phyloP scores from a whole-genome alignment of 495 filamentous ascomycete genomes.

The Lasiosphaeria miniovina region DNA sequence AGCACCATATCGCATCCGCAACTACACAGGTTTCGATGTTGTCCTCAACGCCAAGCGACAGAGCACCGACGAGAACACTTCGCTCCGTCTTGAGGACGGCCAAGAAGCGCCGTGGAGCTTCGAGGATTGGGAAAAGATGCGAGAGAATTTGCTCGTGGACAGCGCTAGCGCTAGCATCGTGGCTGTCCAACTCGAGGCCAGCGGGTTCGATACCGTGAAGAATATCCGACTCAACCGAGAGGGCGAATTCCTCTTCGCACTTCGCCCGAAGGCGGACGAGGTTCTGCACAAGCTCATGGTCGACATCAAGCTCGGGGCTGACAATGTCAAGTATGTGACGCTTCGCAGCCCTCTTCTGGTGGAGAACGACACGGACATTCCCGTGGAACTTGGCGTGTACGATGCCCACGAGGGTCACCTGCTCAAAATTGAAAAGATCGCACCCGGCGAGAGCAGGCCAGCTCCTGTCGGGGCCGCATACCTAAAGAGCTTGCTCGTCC shows the following conservation, averaged over 20 bases:
- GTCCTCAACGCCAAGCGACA: conserved; percentile 74
- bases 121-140: conserved; percentile 89
- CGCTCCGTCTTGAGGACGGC: conserved; percentile 82
- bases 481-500: conserved; percentile 82
- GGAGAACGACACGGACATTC: conserved; percentile 97
- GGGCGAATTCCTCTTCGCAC: conserved; percentile 82
- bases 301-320: conserved; percentile 81
- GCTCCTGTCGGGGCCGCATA: conserved; percentile 91
- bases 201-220: conserved; percentile 85
- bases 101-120: conserved; percentile 94
- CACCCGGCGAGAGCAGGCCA: conserved; percentile 85
- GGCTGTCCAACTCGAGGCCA: conserved; percentile 81
- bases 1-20: conserved; percentile 88
- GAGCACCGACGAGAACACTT: conserved; percentile 52
- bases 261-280: conserved; percentile 74
- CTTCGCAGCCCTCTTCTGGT: conserved; percentile 91
- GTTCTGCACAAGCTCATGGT: conserved; percentile 87
- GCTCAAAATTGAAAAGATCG: conserved; percentile 95
- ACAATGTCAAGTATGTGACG: conserved; percentile 97
- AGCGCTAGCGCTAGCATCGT: conserved; percentile 67
- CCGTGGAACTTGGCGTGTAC: conserved; percentile 90
- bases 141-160: conserved; percentile 85
- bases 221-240: conserved; percentile 90
- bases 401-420: conserved; percentile 85
- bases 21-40: conserved; percentile 91